Percentiles rank a stretch among this genome's conserved stretches.
Conservation (phyloP, 2,329 filamentous ascomycete genomes). For the Aureobasidium sp. region DNA sequence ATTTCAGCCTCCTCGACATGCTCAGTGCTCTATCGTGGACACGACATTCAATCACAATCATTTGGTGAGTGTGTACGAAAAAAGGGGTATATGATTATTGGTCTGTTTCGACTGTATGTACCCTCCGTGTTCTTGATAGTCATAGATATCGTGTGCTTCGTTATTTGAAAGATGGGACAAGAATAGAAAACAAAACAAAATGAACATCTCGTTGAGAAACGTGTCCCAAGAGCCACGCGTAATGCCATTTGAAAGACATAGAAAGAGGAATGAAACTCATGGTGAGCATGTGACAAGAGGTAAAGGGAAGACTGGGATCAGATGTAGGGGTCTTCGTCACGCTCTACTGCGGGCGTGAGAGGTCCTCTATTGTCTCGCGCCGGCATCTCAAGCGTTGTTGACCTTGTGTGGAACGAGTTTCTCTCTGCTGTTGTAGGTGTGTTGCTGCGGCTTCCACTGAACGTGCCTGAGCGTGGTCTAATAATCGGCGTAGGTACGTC, state of each 20-base stretch:
- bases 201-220: not conserved
- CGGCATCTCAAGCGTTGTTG: conserved; percentile 2
- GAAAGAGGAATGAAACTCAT: conserved; percentile 10
- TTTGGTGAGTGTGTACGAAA: not conserved
- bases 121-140: not conserved
- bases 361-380: not conserved
- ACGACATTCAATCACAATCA: too few species aligned
- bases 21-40: not conserved
- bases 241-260: not conserved
- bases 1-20: too few species aligned
- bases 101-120: not conserved
- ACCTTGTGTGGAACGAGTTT: conserved; percentile 2
- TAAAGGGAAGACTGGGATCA: conserved; percentile 3
- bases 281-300: not conserved
- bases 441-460: conserved; percentile 16
- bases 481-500: conserved; percentile 25
- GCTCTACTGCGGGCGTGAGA: conserved; percentile 3
- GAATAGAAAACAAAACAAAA: not conserved
- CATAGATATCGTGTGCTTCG: not conserved
- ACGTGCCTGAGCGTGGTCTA: conserved; percentile 27
- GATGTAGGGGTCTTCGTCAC: not conserved
- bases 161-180: not conserved
- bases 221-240: not conserved
- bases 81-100: not conserved
- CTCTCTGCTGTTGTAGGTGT: conserved; percentile 11